Evolutionary conservation across 164 flowering plant genomes (phyloP).

Genomic region (Macadamia integrifolia): DNA sequence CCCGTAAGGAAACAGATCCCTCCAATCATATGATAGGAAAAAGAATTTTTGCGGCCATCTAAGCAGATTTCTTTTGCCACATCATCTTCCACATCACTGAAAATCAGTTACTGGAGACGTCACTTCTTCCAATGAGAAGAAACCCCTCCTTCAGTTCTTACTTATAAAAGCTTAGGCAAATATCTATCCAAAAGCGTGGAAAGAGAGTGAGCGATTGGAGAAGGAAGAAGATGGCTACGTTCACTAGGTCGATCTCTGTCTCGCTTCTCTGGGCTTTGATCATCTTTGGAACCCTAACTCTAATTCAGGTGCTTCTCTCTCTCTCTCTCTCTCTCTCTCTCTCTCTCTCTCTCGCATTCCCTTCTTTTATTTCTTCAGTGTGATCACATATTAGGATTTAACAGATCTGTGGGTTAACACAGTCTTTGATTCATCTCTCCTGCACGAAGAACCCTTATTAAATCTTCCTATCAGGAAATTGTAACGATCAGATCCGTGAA

Average conservation of each 20-base stretch:
- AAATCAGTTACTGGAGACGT: no score
- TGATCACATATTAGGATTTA: neutral
- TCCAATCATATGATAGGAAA: no score
- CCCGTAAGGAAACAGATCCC: no score
- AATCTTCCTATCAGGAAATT: neutral
- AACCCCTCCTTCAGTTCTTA: neutral
- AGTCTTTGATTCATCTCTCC: neutral
- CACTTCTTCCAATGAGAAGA: neutral
- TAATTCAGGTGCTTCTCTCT: slow-evolving; percentile 33
- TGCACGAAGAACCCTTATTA: neutral
- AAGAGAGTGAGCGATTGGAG: neutral
- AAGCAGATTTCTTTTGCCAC: no score
- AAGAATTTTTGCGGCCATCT: no score
- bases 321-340: no score
- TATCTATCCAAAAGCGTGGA: no score
- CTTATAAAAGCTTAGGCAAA: no score
- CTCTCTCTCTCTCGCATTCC: neutral
- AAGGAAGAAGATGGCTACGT: slow-evolving; percentile 24
- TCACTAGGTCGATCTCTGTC: slow-evolving; percentile 16
- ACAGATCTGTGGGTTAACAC: neutral
- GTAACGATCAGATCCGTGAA: neutral
- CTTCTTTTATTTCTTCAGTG: neutral
- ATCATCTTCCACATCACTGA: no score
- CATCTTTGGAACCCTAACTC: slow-evolving; percentile 41
- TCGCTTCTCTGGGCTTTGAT: slow-evolving; percentile 30